A percentile compares a stretch with the other conserved stretches of the same genome.
These are phyloP conservation scores for Rhodotorula mucilaginosa DNA, from an alignment of 1,284 basidiomycete genomes.

Conservation along the genomic window DNA sequence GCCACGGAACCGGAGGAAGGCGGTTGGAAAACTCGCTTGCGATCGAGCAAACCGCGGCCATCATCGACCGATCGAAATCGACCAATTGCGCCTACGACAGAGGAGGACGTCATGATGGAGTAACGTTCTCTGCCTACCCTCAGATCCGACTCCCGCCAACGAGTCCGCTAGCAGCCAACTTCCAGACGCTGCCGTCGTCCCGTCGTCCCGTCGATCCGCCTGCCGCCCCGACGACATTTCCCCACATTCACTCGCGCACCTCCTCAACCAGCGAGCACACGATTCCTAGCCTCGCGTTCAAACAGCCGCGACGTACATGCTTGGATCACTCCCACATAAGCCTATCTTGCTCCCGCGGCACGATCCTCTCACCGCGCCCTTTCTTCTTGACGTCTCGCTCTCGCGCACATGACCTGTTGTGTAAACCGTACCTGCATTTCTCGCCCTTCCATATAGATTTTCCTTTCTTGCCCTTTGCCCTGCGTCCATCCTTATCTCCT, in stretches of 20 bases:
- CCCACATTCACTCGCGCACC: neutral
- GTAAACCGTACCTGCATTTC: neutral
- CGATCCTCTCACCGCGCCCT: too few species aligned
- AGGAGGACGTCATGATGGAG: constrained; percentile 15
- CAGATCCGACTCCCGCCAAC: neutral
- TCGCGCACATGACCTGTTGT: neutral
- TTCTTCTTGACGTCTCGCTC: neutral
- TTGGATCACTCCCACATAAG: too few species aligned
- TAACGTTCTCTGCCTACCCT: neutral
- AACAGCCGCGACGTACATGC: too few species aligned
- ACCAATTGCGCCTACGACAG: neutral
- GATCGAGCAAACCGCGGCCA: neutral
- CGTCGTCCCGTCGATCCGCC: neutral
- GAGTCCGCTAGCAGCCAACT: neutral
- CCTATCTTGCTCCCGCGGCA: too few species aligned
- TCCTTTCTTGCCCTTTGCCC: neutral
- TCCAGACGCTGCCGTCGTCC: neutral
- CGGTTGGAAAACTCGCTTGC: constrained; percentile 11
- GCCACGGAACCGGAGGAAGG: neutral
- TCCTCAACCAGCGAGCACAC: too few species aligned
- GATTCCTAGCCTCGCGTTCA: too few species aligned
- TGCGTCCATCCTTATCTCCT: neutral
- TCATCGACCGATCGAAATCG: neutral
- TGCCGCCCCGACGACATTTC: neutral
- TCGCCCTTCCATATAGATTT: neutral